phyloP scores from a whole-genome alignment of 2,329 filamentous ascomycete species.

The Aureobasidium sp. region DNA sequence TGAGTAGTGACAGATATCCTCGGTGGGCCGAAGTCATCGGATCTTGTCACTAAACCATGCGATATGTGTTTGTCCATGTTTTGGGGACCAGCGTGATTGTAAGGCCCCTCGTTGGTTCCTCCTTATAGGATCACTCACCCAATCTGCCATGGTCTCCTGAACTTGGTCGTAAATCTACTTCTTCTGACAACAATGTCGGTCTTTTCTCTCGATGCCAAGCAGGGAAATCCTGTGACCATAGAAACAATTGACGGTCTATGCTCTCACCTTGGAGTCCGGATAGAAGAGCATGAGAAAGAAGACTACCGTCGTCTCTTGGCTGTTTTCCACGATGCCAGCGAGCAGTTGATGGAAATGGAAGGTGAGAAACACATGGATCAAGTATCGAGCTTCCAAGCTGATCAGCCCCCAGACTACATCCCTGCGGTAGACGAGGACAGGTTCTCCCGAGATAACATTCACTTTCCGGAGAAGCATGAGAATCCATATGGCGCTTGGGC shows the following conservation, averaged over 20 bases:
- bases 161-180: not conserved
- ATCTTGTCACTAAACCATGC: not conserved
- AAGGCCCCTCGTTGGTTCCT: not conserved
- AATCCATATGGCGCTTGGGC: conserved; percentile 40
- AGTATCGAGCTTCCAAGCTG: not conserved
- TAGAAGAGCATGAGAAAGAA: conserved; percentile 32
- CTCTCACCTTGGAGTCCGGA: conserved; percentile 27
- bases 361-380: conserved; percentile 14
- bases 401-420: conserved; percentile 24
- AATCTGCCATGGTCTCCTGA: too few species aligned
- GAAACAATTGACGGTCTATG: conserved; percentile 30
- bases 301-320: conserved; percentile 34
- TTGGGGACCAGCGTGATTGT: not conserved
- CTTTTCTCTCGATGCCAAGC: conserved; percentile 30
- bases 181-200: conserved; percentile 31
- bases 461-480: conserved; percentile 28
- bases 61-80: not conserved
- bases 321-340: conserved; percentile 34
- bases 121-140: not conserved
- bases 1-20: not conserved
- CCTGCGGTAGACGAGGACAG: conserved; percentile 28
- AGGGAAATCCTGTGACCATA: conserved; percentile 30
- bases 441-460: conserved; percentile 32
- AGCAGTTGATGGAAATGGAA: conserved; percentile 32
- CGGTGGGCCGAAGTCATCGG: not conserved